Evolutionary conservation across 2,329 filamentous ascomycete genomes (phyloP), one percentile per base, ranked within the genome.

Genomic region (Talaromyces marneffei): DNA sequence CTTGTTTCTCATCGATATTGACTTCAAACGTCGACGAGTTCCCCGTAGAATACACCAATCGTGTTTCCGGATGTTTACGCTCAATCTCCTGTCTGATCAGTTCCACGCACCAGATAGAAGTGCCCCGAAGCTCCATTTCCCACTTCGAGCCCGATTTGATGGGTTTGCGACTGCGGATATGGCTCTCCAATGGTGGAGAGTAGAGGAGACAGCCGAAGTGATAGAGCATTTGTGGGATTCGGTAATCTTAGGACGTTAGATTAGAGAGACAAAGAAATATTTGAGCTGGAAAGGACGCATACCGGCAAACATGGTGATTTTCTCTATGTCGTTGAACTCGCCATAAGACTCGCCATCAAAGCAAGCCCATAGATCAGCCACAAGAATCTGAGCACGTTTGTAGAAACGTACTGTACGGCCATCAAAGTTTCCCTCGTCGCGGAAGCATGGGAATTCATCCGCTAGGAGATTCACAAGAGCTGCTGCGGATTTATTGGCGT

Each of bases 101-200:
- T 74, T 99, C 94, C 1, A 97, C 90, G 64, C 91, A 94, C 92
- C 93, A 97, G 66, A 99, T 96, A 69, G 90, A 96, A 72, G 92
- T 94, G 14, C 91, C 93, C 76, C 94, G 84, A 35, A 99, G 80
- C 71, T 99, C 92, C 64, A 96, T 77, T 71, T 99, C 94, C 85
- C 90, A 93, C 10, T 79, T 81, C 57, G 87, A 85, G 0, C 92
- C 92, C 56, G 85, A 85, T 60, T 88, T 82, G 23, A 99, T 83
- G 1, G 82, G 70, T 65, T 87, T 82, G 57, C 84, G 82, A 29
- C 82, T 79, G 33, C 83, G 82, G 68, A 99, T 87, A 16, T 87
- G 83, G 35, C 83, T 81, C 56, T 92, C 87, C 48, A 99, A 78
- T 0, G 87, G 83, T 0, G 94, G 94, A 65, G 90, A 92, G 76